Evolutionary conservation across 1,284 basidiomycete species (phyloP), one percentile per base, ranked within the genome.

Genomic region (Athelia sp.): DNA sequence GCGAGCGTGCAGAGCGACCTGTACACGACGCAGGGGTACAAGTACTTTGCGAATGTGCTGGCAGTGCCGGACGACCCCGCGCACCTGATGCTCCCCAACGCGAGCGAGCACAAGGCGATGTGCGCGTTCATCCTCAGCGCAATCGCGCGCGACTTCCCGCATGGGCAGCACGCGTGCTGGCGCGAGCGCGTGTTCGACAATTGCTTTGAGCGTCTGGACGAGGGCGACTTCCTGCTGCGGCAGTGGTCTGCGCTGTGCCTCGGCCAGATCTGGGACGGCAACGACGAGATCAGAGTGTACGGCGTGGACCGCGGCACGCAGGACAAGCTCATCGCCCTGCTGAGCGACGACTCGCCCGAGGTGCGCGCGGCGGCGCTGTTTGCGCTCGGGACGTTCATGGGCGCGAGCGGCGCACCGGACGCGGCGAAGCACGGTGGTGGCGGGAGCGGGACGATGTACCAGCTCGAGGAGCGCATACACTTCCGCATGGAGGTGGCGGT

Each of bases 41-140:
- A 84, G 57, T 97, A 97, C 65, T 98, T 98, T 61, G 85, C 92
- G 15, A 82, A 84, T 38, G 81, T 95, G 26, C 77, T 96, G 13
- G 80, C 82, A 1, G 73, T 83, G 26, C 76, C 74, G 48, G 84
- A 82, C 45, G 81, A 88, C 35, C 74, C 73, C 19, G 52, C 58
- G 11, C 67, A 72, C 48, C 61, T 66, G 18, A 69, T 74, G 22
- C 82, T 98, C 23, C 93, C 94, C 0, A 98, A 99, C 67, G 85
- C 87, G 46, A 91, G 92, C 14, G 96, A 99, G 67, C 95, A 99
- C 67, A 92, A 94, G 52, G 96, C 96, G 0, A 99, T 99, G 96
- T 99, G 95, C 63, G 93, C 94, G 0, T 99, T 98, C 70, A 95
- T 98, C 58, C 82, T 99, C 19, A 82, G 90, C n/a, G 87, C 94